These are phyloP conservation scores for Thelonectria discophora DNA, from an alignment of 2,329 filamentous ascomycete genomes.

Conservation along the genomic window DNA sequence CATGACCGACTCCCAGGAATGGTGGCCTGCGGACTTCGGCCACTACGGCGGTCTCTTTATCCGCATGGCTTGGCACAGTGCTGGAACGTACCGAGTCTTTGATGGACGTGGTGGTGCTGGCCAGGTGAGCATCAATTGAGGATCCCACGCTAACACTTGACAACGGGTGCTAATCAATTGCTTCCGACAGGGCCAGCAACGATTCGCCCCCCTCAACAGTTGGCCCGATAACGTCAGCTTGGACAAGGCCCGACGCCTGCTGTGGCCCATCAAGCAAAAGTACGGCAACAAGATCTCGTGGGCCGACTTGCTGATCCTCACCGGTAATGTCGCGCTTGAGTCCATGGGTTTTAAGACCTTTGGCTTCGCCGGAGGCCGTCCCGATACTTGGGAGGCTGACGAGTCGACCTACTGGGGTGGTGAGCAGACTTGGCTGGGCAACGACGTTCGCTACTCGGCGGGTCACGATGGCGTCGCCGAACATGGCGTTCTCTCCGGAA, in stretches of 20 bases:
- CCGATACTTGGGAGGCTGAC: conserved; percentile 79
- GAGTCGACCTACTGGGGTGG: conserved; percentile 81
- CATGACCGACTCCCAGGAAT: conserved; percentile 82
- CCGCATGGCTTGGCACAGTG: conserved; percentile 83
- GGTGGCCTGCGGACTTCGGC: conserved; percentile 84
- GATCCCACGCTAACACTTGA: not conserved
- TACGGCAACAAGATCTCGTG: conserved; percentile 85
- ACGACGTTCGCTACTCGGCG: conserved; percentile 71
- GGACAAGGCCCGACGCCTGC: conserved; percentile 81
- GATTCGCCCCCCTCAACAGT: conserved; percentile 81
- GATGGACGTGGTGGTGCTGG: conserved; percentile 81
- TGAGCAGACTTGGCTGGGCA: conserved; percentile 78
- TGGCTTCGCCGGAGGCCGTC: conserved; percentile 76
- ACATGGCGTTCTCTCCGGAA: not conserved
- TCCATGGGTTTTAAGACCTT: conserved; percentile 79
- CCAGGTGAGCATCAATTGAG: conserved; percentile 46
- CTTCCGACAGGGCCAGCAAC: conserved; percentile 68
- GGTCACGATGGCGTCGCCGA: not conserved
- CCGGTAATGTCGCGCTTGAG: conserved; percentile 81
- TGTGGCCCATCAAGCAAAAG: conserved; percentile 85
- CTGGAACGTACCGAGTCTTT: conserved; percentile 78
- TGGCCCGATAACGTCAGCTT: conserved; percentile 83
- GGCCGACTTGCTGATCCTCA: conserved; percentile 76
- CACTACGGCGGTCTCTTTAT: conserved; percentile 84
- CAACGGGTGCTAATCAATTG: conserved; percentile 1